Base-by-base conservation (phyloP, 2,329 filamentous ascomycete species). In the Trematosphaeria pertusa region DNA sequence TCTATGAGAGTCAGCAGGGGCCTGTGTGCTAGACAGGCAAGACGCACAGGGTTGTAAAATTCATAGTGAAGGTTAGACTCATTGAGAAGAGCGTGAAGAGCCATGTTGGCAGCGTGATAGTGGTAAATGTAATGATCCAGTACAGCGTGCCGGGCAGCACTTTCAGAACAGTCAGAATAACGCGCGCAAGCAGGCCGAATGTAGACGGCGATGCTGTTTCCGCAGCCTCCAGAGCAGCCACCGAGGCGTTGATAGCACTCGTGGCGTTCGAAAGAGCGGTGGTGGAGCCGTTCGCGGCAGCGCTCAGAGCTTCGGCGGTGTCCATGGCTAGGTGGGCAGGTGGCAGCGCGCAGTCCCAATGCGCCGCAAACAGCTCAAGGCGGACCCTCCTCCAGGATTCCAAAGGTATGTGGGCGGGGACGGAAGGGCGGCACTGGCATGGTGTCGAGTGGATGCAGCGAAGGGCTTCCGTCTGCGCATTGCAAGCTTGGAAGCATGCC, bases 11-110 rank as follows among this genome's bases (percentile, higher is more conserved):
- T 62, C 43, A 65, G 63, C 75, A 71, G 40, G 40, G 12, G 17
- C 56, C 15, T 43, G 33, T 2, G 1, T 10, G 1, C 28, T 17
- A 22, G 10, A 37, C 15, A 20, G 21, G 45, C 54, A 12, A 30
- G 18, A 63, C 86, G 68, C 84, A 95, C 86, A 99, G 74, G 14
- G 94, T 99, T 15, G 93, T 97, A 61, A 94, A 93, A 70, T 97
- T 97, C 92, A 99, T 95, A 9, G 94, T 99, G 66, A 99, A 90
- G 0, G 94, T 99, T 78, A 96, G 78, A 72, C 89, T 97, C 55
- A 91, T 93, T 5, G 91, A 96, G 66, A 96, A 90, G 52, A 96
- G 79, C 5, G 86, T 89, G 70, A 96, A 99, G 14, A 97, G 82
- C 73, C 94, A 85, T 69, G 90, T 91, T 33, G 94, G 94, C 48